These are phyloP conservation scores for Quercus lobata DNA, from an alignment of 331 rosid genomes.

Conservation along the genomic window DNA sequence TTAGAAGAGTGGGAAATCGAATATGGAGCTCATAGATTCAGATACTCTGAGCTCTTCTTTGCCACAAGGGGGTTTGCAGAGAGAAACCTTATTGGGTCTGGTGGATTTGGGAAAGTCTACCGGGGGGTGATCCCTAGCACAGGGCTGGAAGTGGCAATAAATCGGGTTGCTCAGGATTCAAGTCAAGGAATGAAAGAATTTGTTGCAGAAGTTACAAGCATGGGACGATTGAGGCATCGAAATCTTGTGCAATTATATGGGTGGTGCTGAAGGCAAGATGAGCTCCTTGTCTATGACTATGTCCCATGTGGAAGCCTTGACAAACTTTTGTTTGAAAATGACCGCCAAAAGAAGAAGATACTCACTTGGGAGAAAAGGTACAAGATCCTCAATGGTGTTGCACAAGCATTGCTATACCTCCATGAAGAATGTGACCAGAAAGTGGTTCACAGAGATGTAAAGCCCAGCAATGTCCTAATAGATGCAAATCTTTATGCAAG, in stretches of 20 bases:
- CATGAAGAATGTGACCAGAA: conserved; percentile 29
- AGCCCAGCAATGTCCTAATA: conserved; percentile 26
- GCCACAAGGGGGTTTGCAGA: too few species aligned
- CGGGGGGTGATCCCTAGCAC: too few species aligned
- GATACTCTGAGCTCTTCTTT: too few species aligned
- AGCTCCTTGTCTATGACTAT: conserved; percentile 27
- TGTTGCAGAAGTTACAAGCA: conserved; percentile 29
- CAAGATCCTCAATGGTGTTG: conserved; percentile 19
- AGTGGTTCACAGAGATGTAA: conserved; percentile 17
- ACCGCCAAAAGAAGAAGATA: conserved; percentile 4
- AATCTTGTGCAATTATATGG: conserved; percentile 31
- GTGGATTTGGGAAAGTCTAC: too few species aligned
- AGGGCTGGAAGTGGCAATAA: too few species aligned
- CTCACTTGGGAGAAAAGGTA: conserved; percentile 17
- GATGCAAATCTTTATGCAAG: conserved; percentile 21
- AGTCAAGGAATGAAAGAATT: conserved; percentile 3
- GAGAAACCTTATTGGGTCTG: too few species aligned
- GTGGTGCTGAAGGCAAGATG: conserved; percentile 21
- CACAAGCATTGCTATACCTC: conserved; percentile 19
- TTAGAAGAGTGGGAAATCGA: not conserved
- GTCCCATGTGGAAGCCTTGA: conserved; percentile 30
- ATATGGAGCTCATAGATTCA: too few species aligned
- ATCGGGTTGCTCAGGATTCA: too few species aligned
- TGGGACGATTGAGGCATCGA: conserved; percentile 16
- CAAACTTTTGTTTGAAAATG: conserved; percentile 20